A percentile compares a stretch with the other conserved stretches of the same genome.
Evolutionary conservation across 2,329 filamentous ascomycete species (phyloP).

Genomic region (Elsinoe necatrix): DNA sequence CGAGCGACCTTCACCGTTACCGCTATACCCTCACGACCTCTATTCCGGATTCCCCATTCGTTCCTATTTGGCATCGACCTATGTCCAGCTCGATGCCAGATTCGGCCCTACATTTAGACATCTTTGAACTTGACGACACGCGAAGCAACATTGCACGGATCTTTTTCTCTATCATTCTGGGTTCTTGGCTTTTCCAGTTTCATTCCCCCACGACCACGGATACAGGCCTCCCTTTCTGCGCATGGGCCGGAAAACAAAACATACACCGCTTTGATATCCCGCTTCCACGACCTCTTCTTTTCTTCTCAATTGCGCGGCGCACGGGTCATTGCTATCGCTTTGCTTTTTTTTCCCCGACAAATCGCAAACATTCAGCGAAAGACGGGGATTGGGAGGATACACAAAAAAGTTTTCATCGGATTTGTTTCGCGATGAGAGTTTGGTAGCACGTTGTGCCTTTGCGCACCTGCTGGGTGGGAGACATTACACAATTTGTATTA

Average conservation of each 20-base stretch:
- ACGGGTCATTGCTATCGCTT: not conserved
- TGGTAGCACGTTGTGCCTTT: not conserved
- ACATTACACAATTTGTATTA: not conserved
- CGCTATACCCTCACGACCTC: slow-evolving; percentile 4
- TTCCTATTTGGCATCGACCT: not conserved
- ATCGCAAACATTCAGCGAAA: not conserved
- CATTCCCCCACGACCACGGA: not conserved
- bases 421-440: not conserved
- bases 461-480: not conserved
- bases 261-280: not conserved
- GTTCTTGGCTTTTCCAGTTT: not conserved
- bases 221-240: not conserved
- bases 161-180: not conserved
- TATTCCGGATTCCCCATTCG: slow-evolving; percentile 2
- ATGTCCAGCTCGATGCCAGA: not conserved
- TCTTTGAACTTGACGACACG: slow-evolving; percentile 9
- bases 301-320: not conserved
- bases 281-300: not conserved
- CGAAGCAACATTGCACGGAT: not conserved
- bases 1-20: not conserved
- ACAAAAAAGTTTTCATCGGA: slow-evolving; percentile 8
- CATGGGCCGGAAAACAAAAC: not conserved
- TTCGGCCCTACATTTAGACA: slow-evolving; percentile 3
- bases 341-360: not conserved
- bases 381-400: not conserved